These are phyloP conservation scores for Rhodosporidiobolus sp. DNA, from an alignment of 768 basidiomycete genomes.

Conservation along the genomic window DNA sequence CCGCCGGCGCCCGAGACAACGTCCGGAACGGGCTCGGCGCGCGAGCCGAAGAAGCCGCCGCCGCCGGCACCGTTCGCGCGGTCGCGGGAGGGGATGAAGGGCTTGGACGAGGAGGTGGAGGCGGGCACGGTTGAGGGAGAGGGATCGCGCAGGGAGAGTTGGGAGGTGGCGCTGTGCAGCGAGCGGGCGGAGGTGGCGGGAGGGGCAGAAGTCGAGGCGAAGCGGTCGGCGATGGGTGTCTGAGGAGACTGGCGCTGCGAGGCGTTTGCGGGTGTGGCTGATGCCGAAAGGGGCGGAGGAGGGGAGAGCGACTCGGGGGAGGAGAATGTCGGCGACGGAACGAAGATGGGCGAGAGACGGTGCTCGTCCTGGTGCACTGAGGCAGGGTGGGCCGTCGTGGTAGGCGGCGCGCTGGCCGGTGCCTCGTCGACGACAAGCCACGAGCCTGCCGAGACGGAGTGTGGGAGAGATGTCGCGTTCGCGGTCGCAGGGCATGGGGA, in stretches of 20 bases:
- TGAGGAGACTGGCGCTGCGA: not conserved
- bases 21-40: not conserved
- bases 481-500: not conserved
- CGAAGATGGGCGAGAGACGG: not conserved
- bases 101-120: not conserved
- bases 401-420: not conserved
- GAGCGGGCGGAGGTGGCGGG: not conserved
- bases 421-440: conserved; percentile 6
- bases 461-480: not conserved
- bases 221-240: conserved; percentile 14
- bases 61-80: conserved; percentile 7
- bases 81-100: conserved; percentile 6
- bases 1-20: too few relatives aligned
- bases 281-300: not conserved
- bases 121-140: not conserved
- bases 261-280: not conserved
- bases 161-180: not conserved
- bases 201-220: not conserved
- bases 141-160: not conserved
- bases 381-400: not conserved
- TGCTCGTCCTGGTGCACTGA: not conserved
- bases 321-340: not conserved
- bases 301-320: not conserved
- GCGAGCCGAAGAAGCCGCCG: conserved; percentile 3
- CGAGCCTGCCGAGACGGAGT: not conserved